A percentile compares a stretch with the other conserved stretches of the same genome.
Conservation (phyloP, 2,329 filamentous ascomycete species). For the Cytospora piceae region DNA sequence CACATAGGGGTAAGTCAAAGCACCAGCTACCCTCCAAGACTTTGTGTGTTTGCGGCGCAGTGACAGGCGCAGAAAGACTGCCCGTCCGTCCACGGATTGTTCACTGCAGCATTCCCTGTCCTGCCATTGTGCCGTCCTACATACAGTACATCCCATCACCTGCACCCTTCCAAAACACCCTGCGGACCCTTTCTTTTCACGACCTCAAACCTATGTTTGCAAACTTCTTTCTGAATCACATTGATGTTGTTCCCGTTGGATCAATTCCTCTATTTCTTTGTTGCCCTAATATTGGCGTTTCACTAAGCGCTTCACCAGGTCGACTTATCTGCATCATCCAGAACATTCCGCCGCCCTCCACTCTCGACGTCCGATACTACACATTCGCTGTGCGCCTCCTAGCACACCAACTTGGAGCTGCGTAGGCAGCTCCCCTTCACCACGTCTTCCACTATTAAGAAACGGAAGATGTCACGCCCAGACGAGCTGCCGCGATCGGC, state of each 20-base stretch:
- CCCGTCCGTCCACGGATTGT: neutral
- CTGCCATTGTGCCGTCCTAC: neutral
- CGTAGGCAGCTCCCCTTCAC: conserved; percentile 69
- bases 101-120: neutral
- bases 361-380: conserved; percentile 28
- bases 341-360: conserved; percentile 24
- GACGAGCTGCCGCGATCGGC: conserved; percentile 64
- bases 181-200: conserved; percentile 8
- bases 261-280: neutral
- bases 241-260: neutral
- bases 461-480: conserved; percentile 67
- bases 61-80: neutral
- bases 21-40: neutral
- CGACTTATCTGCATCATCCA: conserved; percentile 20
- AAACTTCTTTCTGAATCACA: neutral
- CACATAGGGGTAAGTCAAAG: neutral
- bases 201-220: conserved; percentile 12
- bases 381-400: conserved; percentile 21
- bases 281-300: conserved; percentile 16
- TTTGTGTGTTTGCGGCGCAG: neutral
- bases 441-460: conserved; percentile 71
- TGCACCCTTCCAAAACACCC: conserved; percentile 6
- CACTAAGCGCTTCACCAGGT: conserved; percentile 27
- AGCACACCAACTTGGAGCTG: conserved; percentile 53
- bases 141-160: neutral